phyloP scores from a whole-genome alignment of 768 basidiomycete genomes.

The Russula sp. region DNA sequence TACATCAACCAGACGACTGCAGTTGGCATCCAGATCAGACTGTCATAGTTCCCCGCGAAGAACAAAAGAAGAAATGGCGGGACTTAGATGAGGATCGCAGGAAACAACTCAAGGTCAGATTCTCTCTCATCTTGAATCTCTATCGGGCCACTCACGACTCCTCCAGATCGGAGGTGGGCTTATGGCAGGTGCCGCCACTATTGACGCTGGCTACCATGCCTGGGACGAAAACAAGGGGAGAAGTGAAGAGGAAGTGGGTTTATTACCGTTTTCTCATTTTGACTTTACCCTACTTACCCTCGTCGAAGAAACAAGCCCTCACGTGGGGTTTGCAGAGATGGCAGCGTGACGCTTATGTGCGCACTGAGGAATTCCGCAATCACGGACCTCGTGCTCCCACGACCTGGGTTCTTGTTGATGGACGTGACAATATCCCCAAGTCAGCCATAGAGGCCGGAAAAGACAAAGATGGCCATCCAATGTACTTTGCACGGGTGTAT shows the following conservation, averaged over 20 bases:
- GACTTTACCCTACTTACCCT: background rate
- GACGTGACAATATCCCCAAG: slow-evolving; percentile 52
- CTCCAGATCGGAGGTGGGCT: slow-evolving; percentile 63
- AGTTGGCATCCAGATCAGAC: slow-evolving; percentile 35
- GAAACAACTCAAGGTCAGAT: slow-evolving; percentile 53
- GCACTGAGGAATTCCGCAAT: slow-evolving; percentile 48
- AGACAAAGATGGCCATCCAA: slow-evolving; percentile 47
- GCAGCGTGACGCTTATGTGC: slow-evolving; percentile 54
- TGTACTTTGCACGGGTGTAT: slow-evolving; percentile 62
- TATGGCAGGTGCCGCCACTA: slow-evolving; percentile 48
- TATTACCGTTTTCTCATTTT: background rate
- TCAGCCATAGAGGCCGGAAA: slow-evolving; percentile 54
- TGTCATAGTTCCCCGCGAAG: slow-evolving; percentile 42
- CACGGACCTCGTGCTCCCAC: slow-evolving; percentile 47
- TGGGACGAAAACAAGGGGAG: slow-evolving; percentile 58
- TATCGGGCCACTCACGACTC: background rate
- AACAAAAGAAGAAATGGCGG: slow-evolving; percentile 55
- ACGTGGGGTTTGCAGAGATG: slow-evolving; percentile 53
- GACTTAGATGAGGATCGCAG: slow-evolving; percentile 54
- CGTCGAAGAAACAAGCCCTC: slow-evolving; percentile 47
- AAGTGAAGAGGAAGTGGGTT: slow-evolving; percentile 51
- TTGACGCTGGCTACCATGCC: slow-evolving; percentile 51
- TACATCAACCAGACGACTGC: slow-evolving; percentile 30
- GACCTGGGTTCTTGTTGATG: slow-evolving; percentile 61
- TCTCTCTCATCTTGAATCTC: background rate